phyloP scores from a whole-genome alignment of 2,329 filamentous ascomycete species.

The Lasiodiplodia hormozganensis region DNA sequence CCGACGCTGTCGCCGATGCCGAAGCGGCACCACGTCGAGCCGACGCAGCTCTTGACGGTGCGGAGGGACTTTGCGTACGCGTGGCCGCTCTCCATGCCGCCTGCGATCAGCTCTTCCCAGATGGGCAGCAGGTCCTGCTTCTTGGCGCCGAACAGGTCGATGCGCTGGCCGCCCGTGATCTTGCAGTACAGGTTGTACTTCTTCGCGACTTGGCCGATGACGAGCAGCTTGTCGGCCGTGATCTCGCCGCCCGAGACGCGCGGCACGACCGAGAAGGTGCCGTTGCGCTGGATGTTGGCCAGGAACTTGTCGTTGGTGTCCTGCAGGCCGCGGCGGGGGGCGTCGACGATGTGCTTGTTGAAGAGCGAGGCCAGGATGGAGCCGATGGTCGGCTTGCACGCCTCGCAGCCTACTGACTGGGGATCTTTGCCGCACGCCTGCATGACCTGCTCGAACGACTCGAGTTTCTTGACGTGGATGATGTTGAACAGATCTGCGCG shows the following conservation, averaged over 20 bases:
- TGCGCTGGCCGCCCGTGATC: conserved; percentile 89
- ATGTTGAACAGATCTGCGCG: conserved; percentile 92
- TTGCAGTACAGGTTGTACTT: conserved; percentile 88
- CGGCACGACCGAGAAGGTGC: conserved; percentile 87
- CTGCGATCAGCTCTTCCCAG: conserved; percentile 80
- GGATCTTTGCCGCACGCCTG: conserved; percentile 74
- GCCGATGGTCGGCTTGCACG: conserved; percentile 82
- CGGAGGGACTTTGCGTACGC: conserved; percentile 88
- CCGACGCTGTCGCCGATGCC: conserved; percentile 90
- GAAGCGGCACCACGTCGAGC: conserved; percentile 89
- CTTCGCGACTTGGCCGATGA: conserved; percentile 83
- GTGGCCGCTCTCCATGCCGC: conserved; percentile 88
- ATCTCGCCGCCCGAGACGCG: conserved; percentile 86
- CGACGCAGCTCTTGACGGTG: conserved; percentile 91
- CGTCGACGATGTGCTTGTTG: conserved; percentile 82
- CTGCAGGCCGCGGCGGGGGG: conserved; percentile 74
- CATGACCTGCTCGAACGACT: conserved; percentile 79
- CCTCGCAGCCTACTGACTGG: conserved; percentile 79
- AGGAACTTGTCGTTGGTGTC: conserved; percentile 91
- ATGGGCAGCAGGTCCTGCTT: conserved; percentile 86
- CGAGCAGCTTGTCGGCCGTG: conserved; percentile 82
- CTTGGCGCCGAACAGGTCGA: conserved; percentile 90
- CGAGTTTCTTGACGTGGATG: conserved; percentile 79
- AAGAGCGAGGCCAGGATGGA: conserved; percentile 83
- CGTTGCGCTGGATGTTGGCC: conserved; percentile 89